Conservation (phyloP, 106 monocot genomes). For the Allium cepa region DNA sequence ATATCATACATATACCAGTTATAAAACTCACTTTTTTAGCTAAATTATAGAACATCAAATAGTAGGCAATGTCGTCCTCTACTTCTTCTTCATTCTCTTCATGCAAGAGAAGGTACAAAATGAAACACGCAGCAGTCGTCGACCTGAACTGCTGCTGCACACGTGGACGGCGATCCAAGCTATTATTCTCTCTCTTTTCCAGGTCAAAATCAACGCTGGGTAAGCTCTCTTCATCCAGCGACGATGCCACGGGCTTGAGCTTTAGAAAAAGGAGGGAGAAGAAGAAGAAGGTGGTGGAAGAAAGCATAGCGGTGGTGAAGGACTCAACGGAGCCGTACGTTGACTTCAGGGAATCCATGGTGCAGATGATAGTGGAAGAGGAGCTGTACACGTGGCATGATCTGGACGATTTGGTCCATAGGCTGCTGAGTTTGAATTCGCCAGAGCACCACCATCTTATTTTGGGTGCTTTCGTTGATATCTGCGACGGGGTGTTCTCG, state of each 20-base stretch:
- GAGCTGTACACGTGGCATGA: slow-evolving; percentile 34
- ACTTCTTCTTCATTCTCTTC: not conserved
- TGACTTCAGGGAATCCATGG: slow-evolving; percentile 38
- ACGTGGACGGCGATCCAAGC: not conserved
- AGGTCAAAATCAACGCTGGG: not conserved
- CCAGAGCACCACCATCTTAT: slow-evolving; percentile 43
- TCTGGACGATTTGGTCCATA: slow-evolving; percentile 19
- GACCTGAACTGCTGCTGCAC: not conserved
- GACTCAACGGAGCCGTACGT: slow-evolving; percentile 32
- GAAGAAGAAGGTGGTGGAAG: slow-evolving; percentile 1
- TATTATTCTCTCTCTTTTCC: not conserved
- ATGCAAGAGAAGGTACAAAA: not conserved
- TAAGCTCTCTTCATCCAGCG: not conserved
- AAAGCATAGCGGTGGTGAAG: slow-evolving; percentile 33
- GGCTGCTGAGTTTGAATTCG: slow-evolving; percentile 28
- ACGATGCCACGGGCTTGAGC: not conserved
- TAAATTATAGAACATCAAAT: too few relatives aligned
- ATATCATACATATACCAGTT: too few relatives aligned
- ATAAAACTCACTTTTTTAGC: too few relatives aligned
- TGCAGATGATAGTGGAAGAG: slow-evolving; percentile 41
- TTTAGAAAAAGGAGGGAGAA: not conserved
- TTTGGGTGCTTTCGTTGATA: slow-evolving; percentile 41
- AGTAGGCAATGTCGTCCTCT: not conserved
- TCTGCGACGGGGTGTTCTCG: slow-evolving; percentile 30
- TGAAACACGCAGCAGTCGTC: not conserved